Evolutionary conservation across 1,139 yeast species (phyloP), one percentile per base, ranked within the genome.

Genomic region (Casaregolazyma lundiana): DNA sequence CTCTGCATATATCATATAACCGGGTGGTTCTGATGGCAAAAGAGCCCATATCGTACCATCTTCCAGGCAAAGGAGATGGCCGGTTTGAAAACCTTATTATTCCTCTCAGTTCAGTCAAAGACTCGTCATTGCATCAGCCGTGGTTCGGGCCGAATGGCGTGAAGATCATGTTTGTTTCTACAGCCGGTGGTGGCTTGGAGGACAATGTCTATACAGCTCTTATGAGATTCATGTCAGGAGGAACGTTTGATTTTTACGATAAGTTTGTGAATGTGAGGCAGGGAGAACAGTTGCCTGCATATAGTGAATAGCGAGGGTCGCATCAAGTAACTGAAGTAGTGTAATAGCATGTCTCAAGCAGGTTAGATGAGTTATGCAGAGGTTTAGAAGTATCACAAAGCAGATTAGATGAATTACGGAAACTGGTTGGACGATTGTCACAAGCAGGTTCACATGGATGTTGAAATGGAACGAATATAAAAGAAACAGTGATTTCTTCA

Each of bases 91-190:
- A 53, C 6, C 44, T 63, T 20, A 48, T 51, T 15, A 51, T 57
- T 15, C 56, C 56, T n/a, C 44, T 62, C 35, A 30, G 35, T 19
- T 41, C 49, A 15, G 44, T 59, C 24, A 51, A 51, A 22, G 51
- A 51, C 16, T 52, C 57, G 26, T 41, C 49, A 34, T 43, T 65
- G 16, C 52, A 56, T 3, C 66, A 63, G 53, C 69, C 69, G 6
- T 65, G 67, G 67, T 54, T 65, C 36, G 69, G 69, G 7, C 67
- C 69, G 21, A 61, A 66, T 45, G 54, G 57, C 18, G 21, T 35
- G 18, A 42, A 42, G 35, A 24, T 22, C 30, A 13, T 42, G 36
- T 42, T 42, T 36, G 13, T 50, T 35, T 58, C 64, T 11, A 46
- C 50, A 7, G 19, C 37, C 2, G 50, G 46, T 13, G 52, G 57